Evolutionary conservation across 2,329 filamentous ascomycete species (phyloP), one percentile per base, ranked within the genome.

Genomic region (Penicillium palitans): DNA sequence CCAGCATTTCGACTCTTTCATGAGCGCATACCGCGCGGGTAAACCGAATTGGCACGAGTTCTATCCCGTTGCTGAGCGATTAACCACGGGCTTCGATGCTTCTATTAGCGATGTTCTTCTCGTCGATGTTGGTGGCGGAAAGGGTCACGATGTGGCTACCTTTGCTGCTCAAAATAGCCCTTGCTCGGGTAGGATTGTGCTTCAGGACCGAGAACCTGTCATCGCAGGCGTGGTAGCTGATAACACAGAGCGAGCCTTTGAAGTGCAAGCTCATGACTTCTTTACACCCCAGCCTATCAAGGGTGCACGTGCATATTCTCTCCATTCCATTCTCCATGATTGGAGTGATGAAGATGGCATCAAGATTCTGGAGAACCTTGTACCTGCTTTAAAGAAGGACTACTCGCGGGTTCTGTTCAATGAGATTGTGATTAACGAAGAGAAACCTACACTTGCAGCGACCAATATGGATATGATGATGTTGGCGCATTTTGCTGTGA

Each of bases 11-110:
- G 70, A 70, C 52, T 72, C 62, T 24, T 76, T 75, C 56, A 78
- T 78, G 75, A 64, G 64, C 2, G 71, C 73, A 8, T 77, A 78
- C 56, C 70, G 72, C 19, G 70, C 70, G 3, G 76, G 75, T 6
- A 76, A 75, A 52, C 65, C 70, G 17, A 69, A 71, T 7, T 78
- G 73, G 76, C 69, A 68, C 37, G 74, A 76, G 19, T 62, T 61
- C 29, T 61, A 62, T 42, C 61, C 55, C 21, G 61, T 62, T 12
- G 25, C 45, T 24, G 68, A 69, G 3, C 61, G 63, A n/a, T 40
- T 72, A n/a, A 55, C 53, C 4, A 25, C 47, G 19, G 60, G 49
- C 0, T 58, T 62, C 41, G 60, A 68, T 29, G 17, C 41, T 24
- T 59, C 55, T 17, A 39, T 52, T 17, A 54, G 54, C 24, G 64